A percentile compares a stretch with the other conserved stretches of the same genome.
phyloP scores from a whole-genome alignment of 129 eudicot genomes.

The Helichrysum umbraculigerum region DNA sequence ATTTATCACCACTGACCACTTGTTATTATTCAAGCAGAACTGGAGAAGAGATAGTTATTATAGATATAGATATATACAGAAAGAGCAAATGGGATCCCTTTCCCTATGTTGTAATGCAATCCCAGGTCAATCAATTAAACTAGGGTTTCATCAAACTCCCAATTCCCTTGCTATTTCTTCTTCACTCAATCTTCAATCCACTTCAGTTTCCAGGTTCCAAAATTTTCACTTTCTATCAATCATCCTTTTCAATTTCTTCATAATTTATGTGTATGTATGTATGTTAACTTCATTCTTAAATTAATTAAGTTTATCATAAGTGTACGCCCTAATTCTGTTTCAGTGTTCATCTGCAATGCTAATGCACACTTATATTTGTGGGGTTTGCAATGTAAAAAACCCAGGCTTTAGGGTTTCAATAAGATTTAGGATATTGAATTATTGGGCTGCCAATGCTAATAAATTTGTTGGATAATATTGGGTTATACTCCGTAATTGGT shows the following conservation, averaged over 20 bases:
- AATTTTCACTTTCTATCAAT: not conserved
- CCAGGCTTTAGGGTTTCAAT: not conserved
- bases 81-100: slow-evolving; percentile 18
- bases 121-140: slow-evolving; percentile 23
- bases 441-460: not conserved
- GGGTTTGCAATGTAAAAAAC: slow-evolving; percentile 7
- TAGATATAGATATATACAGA: not conserved
- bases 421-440: not conserved
- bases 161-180: not conserved
- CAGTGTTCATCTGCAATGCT: not conserved
- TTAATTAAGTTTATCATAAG: not conserved
- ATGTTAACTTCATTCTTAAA: not conserved
- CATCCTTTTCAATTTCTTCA: slow-evolving; percentile 5
- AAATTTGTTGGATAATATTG: not conserved
- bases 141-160: slow-evolving; percentile 34
- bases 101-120: slow-evolving; percentile 18
- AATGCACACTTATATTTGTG: slow-evolving; percentile 10
- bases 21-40: not conserved
- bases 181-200: slow-evolving; percentile 18
- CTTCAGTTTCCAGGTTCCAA: slow-evolving; percentile 26
- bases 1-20: not conserved
- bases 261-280: not conserved
- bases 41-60: not conserved
- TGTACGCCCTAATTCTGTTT: not conserved
- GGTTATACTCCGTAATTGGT: not conserved